Evolutionary conservation across 129 eudicot genomes (phyloP), one percentile per base, ranked within the genome.

Genomic region (Centaurea solstitialis): DNA sequence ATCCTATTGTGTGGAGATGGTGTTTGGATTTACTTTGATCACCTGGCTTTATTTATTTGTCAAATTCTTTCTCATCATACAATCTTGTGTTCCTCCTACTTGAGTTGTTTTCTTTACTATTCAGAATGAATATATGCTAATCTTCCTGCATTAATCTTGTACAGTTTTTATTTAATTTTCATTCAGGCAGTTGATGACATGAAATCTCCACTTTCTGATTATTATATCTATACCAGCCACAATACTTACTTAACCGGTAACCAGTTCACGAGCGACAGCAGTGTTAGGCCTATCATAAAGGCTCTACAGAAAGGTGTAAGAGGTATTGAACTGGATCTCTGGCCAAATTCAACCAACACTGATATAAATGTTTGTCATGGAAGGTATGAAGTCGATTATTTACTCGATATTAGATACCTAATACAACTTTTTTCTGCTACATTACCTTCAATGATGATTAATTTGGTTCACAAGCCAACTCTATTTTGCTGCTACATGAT

Each of bases 171-270:
- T 47, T 39, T 72, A 9, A 39, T 4, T 61, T 23, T 79, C 21
- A 21, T 81, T 78, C 81, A 85, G 92, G 88, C 78, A 22, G 62
- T 79, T 76, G 91, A 90, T 40, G 86, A 83, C 81, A 90, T 90
- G 94, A 43, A 77, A 26, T 84, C 88, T 45, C 92, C 92, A 28
- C 57, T 88, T 82, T 80, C 92, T 65, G 84, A 88, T 83, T 88
- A 86, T 84, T 88, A 86, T 75, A 50, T 88, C 41, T 86, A 84
- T 33, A 89, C 90, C n/a, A 89, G 94, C 68, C 94, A 90, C 74
- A 90, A 90, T 79, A 85, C 91, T 74, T 89, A 86, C 79, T 75
- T 90, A 78, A 86, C 94, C 2, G 94, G 94, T 30, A 90, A 90
- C 79, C 90, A 90, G 75, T 81, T 81, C 30, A 88, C 82, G 18